phyloP scores from a whole-genome alignment of 371 early-diverging fungal genomes.

The Choanephora cucurbitarum region DNA sequence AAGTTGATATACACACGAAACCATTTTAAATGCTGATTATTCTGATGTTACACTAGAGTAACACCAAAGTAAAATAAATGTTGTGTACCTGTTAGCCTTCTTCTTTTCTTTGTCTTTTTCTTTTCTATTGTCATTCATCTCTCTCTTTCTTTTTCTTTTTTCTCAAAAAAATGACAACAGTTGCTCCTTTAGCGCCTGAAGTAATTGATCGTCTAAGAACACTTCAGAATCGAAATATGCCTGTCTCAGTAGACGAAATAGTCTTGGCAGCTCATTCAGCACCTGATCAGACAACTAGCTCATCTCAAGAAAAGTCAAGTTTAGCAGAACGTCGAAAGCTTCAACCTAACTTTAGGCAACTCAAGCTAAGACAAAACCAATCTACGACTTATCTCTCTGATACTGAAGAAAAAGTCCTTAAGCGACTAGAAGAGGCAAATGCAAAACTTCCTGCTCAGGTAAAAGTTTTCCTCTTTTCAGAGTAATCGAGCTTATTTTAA shows the following conservation, averaged over 20 bases:
- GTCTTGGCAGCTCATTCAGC: constrained; percentile 33
- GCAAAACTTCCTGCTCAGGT: constrained; percentile 51
- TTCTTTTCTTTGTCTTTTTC: constrained; percentile 4
- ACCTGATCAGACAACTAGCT: constrained; percentile 10
- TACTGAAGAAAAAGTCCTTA: constrained; percentile 21
- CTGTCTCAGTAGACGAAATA: constrained; percentile 38
- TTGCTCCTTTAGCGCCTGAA: constrained; percentile 31
- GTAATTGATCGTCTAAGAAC: constrained; percentile 28
- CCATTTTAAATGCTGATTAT: no score
- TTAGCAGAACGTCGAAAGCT: constrained; percentile 29
- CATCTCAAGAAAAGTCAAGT: constrained; percentile 19
- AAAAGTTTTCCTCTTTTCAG: constrained; percentile 11
- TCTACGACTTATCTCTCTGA: not conserved
- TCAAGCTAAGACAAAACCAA: constrained; percentile 17
- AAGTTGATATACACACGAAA: no score
- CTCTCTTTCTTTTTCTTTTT: constrained; percentile 4
- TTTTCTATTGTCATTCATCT: not conserved
- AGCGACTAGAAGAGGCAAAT: constrained; percentile 43
- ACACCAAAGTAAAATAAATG: no score
- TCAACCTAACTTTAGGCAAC: constrained; percentile 19
- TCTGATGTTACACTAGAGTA: no score
- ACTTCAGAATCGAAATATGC: constrained; percentile 30
- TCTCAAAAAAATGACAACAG: constrained; percentile 2
- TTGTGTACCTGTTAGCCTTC: no score
- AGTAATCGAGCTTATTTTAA: no score